Base-by-base conservation (phyloP, 495 filamentous ascomycete species). In the Darksidea phi region DNA sequence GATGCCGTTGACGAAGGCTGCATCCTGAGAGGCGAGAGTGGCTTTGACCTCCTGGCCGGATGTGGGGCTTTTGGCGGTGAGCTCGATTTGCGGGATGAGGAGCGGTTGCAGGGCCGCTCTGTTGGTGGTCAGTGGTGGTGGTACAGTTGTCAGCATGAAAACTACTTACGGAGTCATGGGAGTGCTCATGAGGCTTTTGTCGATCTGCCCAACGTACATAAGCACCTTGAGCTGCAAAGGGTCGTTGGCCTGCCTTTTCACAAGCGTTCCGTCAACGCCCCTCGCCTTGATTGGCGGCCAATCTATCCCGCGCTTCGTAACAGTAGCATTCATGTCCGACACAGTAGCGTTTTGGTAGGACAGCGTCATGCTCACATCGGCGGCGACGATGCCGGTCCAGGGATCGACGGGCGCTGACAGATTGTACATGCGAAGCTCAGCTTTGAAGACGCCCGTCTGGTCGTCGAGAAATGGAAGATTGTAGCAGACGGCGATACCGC, bases 401-500 rank as follows among this genome's bases (percentile, higher is more conserved):
- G 74, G 73, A 15, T 80, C 84, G 0, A 72, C 79, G 25, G 87
- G 78, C 10, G 69, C 65, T 8, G 80, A 80, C 43, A 89, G 71
- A 61, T 81, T 82, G 72, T 85, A 90, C 47, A 91, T 74, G 54
- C 87, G 78, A 20, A 91, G 57, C 67, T 90, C 88, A 21, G 86
- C 86, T 70, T 85, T 77, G 68, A 92, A 91, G 1, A 83, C 74
- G 10, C 88, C 88, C 6, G 79, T 83, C 1, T 62, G 67, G 68
- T 78, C 84, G 71, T 89, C 76, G 46, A 87, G 76, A 21, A 77
- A 78, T 17, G 81, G 82, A 2, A 92, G 65, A 64, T 91, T 92
- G 71, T 90, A 92, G 78, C 88, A 92, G 28, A 86, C 80, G n/a
- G 83, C 82, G n/a, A 88, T 76, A 13, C 88, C 88, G 1, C 86